Evolutionary conservation across 2,329 filamentous ascomycete species (phyloP), one percentile per base, ranked within the genome.

Genomic region (Aspergillus melleus): DNA sequence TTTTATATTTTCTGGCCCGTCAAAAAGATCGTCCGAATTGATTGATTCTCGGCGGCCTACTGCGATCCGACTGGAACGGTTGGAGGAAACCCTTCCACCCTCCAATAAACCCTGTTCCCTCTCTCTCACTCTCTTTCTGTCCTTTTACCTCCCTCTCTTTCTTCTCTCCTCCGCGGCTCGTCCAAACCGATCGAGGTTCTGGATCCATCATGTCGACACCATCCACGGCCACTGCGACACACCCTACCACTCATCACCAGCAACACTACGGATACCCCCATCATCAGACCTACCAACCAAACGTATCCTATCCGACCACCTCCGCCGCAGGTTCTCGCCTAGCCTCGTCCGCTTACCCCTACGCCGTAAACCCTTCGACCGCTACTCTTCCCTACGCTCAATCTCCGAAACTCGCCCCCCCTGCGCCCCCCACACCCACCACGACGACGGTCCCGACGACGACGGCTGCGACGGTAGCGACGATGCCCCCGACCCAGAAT

Each of bases 221-320:
- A 68, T 91, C 90, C 63, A 90, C 88, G 72, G 88, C 88, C 70
- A 90, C 88, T 75, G 88, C 88, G 72, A 89, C 88, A 67, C 82
- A 91, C 72, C 87, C 88, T 74, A 86, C 88, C 74, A 85, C 85
- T 70, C 87, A 88, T 76, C 85, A 66, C 64, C 71, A 58, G 51
- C 83, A 84, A 63, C 84, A 84, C 71, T 87, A 88, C 80, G 81
- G 78, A 67, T 88, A 88, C 71, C 83, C 86, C 64, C 81, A 83
- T 73, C 81, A 83, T 64, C 80, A 80, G 63, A 73, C 78, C 62
- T 86, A 84, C 72, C 85, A 86, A 70, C 72, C 83, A 51, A 82
- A 80, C 62, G 75, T 80, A 61, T 72, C 80, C 61, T 87, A 82
- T 75, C 79, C 80, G 70, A 83, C 80, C 65, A 74, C 77, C 60